phyloP scores from a whole-genome alignment of 2,329 filamentous ascomycete species.

The Claviceps paspali region DNA sequence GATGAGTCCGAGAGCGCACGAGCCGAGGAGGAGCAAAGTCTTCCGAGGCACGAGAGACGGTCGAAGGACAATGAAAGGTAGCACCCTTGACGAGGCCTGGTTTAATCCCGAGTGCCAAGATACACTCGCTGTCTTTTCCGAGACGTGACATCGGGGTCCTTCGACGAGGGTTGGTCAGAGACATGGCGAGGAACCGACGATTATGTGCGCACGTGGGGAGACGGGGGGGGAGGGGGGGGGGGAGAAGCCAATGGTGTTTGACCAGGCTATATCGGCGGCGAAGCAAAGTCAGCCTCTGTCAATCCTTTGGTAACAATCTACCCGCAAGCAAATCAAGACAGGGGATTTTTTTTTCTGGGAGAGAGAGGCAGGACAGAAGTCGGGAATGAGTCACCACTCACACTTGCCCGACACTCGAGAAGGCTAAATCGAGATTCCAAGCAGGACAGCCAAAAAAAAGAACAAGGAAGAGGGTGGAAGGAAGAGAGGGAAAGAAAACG shows the following conservation, averaged over 20 bases:
- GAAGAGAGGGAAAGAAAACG: too few species aligned
- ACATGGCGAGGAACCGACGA: too few species aligned
- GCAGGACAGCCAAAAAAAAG: not conserved
- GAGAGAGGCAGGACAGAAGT: not conserved
- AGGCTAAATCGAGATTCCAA: slow-evolving; percentile 1
- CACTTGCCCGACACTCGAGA: not conserved
- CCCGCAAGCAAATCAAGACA: not conserved
- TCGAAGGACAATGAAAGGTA: slow-evolving; percentile 42
- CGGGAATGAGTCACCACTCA: slow-evolving; percentile 1
- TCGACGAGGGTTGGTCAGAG: slow-evolving; percentile 31
- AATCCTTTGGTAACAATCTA: too few species aligned
- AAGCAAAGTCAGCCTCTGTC: too few species aligned
- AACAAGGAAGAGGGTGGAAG: not conserved
- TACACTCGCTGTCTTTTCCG: slow-evolving; percentile 16
- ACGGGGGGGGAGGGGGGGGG: not conserved
- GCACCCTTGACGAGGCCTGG: slow-evolving; percentile 52
- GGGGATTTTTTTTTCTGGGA: slow-evolving; percentile 2
- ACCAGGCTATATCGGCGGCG: not conserved
- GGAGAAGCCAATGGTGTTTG: not conserved
- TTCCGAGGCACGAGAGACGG: slow-evolving; percentile 26
- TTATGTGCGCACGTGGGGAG: too few species aligned
- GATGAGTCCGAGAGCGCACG: slow-evolving; percentile 50
- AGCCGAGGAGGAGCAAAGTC: slow-evolving; percentile 38
- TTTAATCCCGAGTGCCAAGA: slow-evolving; percentile 21
- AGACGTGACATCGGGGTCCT: slow-evolving; percentile 28